Conservation (phyloP, 169 alveolate genomes). For the Plasmodium vivax region DNA sequence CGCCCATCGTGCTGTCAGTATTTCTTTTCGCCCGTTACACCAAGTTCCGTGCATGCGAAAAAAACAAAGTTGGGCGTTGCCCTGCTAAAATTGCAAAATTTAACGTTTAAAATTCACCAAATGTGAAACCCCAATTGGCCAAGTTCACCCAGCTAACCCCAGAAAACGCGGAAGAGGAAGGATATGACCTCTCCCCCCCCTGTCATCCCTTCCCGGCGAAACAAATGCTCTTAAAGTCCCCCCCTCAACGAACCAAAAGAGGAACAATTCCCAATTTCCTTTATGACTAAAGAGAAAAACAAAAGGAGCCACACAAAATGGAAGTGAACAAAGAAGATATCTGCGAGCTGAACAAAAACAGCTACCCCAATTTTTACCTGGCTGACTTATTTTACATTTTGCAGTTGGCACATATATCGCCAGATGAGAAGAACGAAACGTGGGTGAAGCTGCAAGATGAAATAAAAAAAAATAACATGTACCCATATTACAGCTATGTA, state of each 20-base stretch:
- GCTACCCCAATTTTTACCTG: constrained; percentile 56
- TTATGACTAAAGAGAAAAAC: background rate
- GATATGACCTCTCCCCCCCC: background rate
- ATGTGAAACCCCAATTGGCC: background rate
- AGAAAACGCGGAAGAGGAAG: background rate
- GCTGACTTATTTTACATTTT: constrained; percentile 53
- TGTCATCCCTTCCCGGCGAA: background rate
- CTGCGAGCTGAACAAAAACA: constrained; percentile 42
- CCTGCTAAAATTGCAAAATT: background rate
- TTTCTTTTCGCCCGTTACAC: background rate
- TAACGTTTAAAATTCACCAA: background rate
- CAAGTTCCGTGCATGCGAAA: background rate
- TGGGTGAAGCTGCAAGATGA: constrained; percentile 26
- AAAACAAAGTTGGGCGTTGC: background rate
- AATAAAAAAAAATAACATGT: constrained; percentile 76
- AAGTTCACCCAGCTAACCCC: background rate
- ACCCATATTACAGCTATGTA: constrained; percentile 78
- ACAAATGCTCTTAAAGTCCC: background rate
- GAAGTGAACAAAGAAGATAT: constrained; percentile 37
- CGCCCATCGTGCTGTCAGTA: background rate
- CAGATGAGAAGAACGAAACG: constrained; percentile 41
- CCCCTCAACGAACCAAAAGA: background rate
- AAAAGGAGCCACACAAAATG: constrained; percentile 1
- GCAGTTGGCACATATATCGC: constrained; percentile 51
- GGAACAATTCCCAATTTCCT: background rate